These are phyloP conservation scores for Mycena capillaripes DNA, from an alignment of 768 basidiomycete species.

Conservation along the genomic window DNA sequence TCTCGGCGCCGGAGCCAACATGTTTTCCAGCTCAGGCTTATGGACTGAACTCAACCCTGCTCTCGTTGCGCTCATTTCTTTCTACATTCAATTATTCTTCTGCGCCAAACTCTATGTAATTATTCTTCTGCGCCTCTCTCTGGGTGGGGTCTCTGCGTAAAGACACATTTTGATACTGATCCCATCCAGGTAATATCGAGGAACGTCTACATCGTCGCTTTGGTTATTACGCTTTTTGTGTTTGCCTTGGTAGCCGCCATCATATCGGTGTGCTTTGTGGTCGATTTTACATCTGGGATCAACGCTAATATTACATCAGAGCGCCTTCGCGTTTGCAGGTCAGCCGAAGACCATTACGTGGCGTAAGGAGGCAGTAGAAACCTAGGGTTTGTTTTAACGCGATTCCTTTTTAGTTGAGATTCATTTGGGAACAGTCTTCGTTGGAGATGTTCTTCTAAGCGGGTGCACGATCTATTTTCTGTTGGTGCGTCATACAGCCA, in stretches of 20 bases:
- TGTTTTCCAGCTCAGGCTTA: not conserved
- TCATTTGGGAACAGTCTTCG: slow-evolving; percentile 12
- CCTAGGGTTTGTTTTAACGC: not conserved
- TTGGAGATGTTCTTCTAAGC: slow-evolving; percentile 13
- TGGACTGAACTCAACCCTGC: slow-evolving; percentile 9
- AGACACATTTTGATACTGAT: not conserved
- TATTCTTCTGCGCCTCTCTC: no score
- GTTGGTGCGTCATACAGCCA: slow-evolving; percentile 10
- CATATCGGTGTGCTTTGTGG: slow-evolving; percentile 9
- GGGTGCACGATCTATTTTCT: slow-evolving; percentile 13
- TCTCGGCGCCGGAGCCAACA: not conserved
- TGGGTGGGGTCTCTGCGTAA: slow-evolving; percentile 7
- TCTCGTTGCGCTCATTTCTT: slow-evolving; percentile 6
- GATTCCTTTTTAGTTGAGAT: slow-evolving; percentile 7
- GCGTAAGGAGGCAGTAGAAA: not conserved
- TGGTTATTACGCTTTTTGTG: not conserved
- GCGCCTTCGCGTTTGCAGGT: not conserved
- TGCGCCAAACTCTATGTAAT: slow-evolving; percentile 3
- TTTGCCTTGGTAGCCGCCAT: slow-evolving; percentile 7
- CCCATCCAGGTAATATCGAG: slow-evolving; percentile 6
- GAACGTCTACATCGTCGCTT: slow-evolving; percentile 3
- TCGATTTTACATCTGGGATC: not conserved
- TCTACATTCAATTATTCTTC: slow-evolving; percentile 11
- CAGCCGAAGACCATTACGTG: not conserved
- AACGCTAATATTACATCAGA: not conserved